Evolutionary conservation across 768 basidiomycete species (phyloP), one percentile per base, ranked within the genome.

Genomic region (Heimioporus sp.): DNA sequence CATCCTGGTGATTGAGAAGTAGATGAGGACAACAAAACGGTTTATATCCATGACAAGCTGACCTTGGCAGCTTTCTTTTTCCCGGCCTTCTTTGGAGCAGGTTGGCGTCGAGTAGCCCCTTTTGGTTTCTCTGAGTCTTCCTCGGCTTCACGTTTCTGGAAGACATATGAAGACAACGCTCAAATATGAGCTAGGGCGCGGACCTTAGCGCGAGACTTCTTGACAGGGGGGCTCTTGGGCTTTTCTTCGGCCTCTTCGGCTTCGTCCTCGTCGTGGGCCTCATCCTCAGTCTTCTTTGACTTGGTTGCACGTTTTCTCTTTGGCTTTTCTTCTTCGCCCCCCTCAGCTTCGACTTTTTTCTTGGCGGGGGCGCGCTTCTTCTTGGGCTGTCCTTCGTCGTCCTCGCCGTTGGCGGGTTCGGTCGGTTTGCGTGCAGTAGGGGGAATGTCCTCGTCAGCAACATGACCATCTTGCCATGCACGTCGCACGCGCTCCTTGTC

Each of bases 371-470:
- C 71, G 11, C 76, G 73, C 51, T 76, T 74, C 54, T 78, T 79
- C 72, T 80, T 81, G 66, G 79, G 79, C 11, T 82, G 79, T 50
- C 80, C 79, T 46, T 77, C 79, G 10, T 76, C 79, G 0, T 68
- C 77, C n/a, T 75, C 74, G 8, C 72, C 75, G 2, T 75, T 77
- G 13, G 75, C 78, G 16, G 72, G 77, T 12, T 63, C 80, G 5
- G 67, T 75, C 9, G 79, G 69, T 58, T 87, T 91, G 55, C 76
- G 76, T 4, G 90, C 90, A 16, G 76, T 77, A 31, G 80, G 83
- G 6, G 91, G 91, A 37, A 95, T 82, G 61, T 96, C 94, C 59
- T 86, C 92, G 32, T 86, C 83, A 7, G 82, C 90, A 44, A 97
- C 89, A 32, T 85, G 76, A 5, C 87, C 93, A 1, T 77, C 80